Evolutionary conservation across 1,284 basidiomycete genomes (phyloP).

Genomic region (Vanrija pseudolonga): DNA sequence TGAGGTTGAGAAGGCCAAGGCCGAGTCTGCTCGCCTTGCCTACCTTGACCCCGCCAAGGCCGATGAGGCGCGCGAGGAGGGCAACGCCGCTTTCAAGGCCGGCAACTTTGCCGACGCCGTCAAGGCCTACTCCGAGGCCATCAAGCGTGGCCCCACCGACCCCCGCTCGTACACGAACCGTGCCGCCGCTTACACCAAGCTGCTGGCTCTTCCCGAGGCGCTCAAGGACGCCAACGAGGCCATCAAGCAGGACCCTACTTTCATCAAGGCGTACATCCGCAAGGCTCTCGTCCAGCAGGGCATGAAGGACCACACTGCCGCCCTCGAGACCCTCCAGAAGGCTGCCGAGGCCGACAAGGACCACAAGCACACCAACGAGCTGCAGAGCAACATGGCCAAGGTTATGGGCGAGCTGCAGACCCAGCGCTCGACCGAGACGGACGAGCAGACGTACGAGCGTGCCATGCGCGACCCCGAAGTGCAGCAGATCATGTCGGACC

Average conservation of each 20-base stretch:
- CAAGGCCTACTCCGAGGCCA: slow-evolving; percentile 88
- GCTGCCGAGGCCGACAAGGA: slow-evolving; percentile 72
- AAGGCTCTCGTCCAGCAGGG: slow-evolving; percentile 80
- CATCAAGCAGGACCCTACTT: slow-evolving; percentile 83
- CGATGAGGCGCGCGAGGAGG: slow-evolving; percentile 80
- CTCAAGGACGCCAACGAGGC: slow-evolving; percentile 93
- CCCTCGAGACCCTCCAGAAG: slow-evolving; percentile 70
- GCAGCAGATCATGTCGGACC: slow-evolving; percentile 57
- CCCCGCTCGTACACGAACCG: slow-evolving; percentile 95
- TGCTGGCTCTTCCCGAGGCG: slow-evolving; percentile 89
- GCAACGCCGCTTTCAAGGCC: slow-evolving; percentile 86
- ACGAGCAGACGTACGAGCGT: slow-evolving; percentile 86
- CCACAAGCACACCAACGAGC: slow-evolving; percentile 74
- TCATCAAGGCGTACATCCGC: slow-evolving; percentile 94
- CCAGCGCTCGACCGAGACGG: slow-evolving; percentile 80
- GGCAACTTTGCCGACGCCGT: slow-evolving; percentile 91
- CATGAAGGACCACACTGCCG: slow-evolving; percentile 90
- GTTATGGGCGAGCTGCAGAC: slow-evolving; percentile 73
- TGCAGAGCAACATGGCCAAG: slow-evolving; percentile 72
- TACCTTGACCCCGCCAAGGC: slow-evolving; percentile 89
- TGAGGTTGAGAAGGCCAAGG: slow-evolving; percentile 71
- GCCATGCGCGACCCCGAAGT: slow-evolving; percentile 98
- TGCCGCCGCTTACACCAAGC: slow-evolving; percentile 93
- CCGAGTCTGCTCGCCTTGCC: slow-evolving; percentile 71
- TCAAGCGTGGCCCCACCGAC: slow-evolving; percentile 90